Evolutionary conservation across 768 basidiomycete species (phyloP).

Genomic region (Tylopilus felleus): DNA sequence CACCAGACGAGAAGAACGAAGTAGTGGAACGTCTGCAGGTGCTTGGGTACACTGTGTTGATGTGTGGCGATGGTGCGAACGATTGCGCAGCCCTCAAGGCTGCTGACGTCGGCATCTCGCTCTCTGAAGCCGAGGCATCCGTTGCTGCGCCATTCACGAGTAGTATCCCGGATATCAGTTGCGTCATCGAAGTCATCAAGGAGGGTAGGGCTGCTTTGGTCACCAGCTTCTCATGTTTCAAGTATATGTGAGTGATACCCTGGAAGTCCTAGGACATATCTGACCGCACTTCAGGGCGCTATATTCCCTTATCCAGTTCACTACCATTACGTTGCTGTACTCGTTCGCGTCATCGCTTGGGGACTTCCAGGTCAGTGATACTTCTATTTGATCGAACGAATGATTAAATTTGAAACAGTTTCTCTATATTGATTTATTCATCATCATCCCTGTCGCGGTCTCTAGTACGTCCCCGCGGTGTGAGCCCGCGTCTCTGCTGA

Average conservation of each 20-base stretch:
- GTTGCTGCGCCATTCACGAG: slow-evolving; percentile 98
- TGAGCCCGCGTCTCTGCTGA: slow-evolving; percentile 5
- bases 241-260: slow-evolving; percentile 80
- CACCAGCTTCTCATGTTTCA: slow-evolving; percentile 99
- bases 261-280: background rate
- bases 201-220: slow-evolving; percentile 95
- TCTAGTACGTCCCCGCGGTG: slow-evolving; percentile 62
- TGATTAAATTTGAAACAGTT: slow-evolving; percentile 51
- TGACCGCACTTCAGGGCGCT: slow-evolving; percentile 66
- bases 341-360: slow-evolving; percentile 95
- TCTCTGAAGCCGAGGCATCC: slow-evolving; percentile 97
- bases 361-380: slow-evolving; percentile 79
- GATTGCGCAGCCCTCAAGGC: slow-evolving; percentile 98
- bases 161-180: slow-evolving; percentile 89
- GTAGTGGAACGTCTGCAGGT: slow-evolving; percentile 91
- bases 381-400: background rate
- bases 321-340: slow-evolving; percentile 93
- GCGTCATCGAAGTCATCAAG: slow-evolving; percentile 94
- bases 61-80: slow-evolving; percentile 99
- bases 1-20: slow-evolving; percentile 99
- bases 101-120: slow-evolving; percentile 93
- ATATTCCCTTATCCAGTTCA: slow-evolving; percentile 98
- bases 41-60: slow-evolving; percentile 93
- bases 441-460: slow-evolving; percentile 96
- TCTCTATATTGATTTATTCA: slow-evolving; percentile 95